Evolutionary conservation across 148 eudicot species (phyloP).

Genomic region (Simmondsia chinensis): DNA sequence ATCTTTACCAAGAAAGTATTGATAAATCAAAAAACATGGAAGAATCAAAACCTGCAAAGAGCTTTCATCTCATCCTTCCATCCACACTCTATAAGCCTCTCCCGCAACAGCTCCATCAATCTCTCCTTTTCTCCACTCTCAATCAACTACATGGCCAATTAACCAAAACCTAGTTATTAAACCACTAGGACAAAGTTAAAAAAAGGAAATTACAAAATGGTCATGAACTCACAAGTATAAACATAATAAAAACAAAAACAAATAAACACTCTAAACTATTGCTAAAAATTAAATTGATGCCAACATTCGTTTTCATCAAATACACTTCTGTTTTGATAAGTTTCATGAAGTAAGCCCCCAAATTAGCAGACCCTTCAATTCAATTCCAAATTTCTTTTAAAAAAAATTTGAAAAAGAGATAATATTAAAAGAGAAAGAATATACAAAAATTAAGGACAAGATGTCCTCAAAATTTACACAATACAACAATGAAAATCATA

Average conservation of each 20-base stretch:
- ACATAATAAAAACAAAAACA: not conserved
- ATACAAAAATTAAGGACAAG: no score
- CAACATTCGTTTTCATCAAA: no score
- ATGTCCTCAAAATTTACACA: no score
- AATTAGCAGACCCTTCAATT: no score
- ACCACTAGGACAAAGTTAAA: not conserved
- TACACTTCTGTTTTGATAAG: no score
- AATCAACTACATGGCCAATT: conserved; percentile 30
- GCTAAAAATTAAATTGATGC: no score
- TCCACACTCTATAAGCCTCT: conserved; percentile 58
- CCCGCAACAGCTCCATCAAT: conserved; percentile 63
- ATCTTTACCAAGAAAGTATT: not conserved
- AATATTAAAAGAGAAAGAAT: no score
- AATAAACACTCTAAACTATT: not conserved
- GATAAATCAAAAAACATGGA: not conserved
- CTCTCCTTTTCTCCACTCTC: conserved; percentile 73
- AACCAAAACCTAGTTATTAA: conserved; percentile 7
- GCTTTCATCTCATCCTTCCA: conserved; percentile 46
- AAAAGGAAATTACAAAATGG: not conserved
- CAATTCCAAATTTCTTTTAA: no score
- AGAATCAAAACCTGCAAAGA: conserved; percentile 27
- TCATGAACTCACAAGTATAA: not conserved
- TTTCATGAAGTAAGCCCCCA: no score
- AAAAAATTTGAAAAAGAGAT: no score
- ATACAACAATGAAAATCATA: no score